Conservation (phyloP, 2,329 filamentous ascomycete genomes). For the Aspergillus uvarum region DNA sequence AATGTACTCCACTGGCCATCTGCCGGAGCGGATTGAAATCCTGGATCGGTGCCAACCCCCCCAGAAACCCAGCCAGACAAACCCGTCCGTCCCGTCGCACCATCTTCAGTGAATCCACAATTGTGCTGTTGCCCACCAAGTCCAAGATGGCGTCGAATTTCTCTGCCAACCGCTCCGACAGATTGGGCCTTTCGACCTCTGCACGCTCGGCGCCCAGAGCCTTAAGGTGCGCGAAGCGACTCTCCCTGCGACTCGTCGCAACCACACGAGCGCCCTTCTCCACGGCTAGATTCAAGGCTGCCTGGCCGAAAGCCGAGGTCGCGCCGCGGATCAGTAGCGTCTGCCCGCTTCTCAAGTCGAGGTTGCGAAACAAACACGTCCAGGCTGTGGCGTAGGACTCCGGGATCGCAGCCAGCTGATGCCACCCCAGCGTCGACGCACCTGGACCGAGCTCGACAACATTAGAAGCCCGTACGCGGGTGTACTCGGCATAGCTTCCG, state of each 20-base stretch:
- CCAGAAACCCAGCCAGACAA: slow-evolving; percentile 42
- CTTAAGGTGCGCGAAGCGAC: slow-evolving; percentile 29
- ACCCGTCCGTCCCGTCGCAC: slow-evolving; percentile 38
- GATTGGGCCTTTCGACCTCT: slow-evolving; percentile 22
- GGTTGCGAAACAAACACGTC: slow-evolving; percentile 39
- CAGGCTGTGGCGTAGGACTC: slow-evolving; percentile 45
- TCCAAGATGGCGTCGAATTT: slow-evolving; percentile 42
- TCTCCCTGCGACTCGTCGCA: slow-evolving; percentile 39
- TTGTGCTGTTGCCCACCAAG: slow-evolving; percentile 41
- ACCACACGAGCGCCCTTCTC: slow-evolving; percentile 39
- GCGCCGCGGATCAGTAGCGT: slow-evolving; percentile 43
- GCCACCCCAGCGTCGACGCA: slow-evolving; percentile 32
- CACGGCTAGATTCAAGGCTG: slow-evolving; percentile 41
- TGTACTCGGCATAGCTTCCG: slow-evolving; percentile 45
- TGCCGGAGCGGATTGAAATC: slow-evolving; percentile 48
- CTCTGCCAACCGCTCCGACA: not conserved
- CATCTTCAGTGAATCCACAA: slow-evolving; percentile 42
- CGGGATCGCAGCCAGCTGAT: slow-evolving; percentile 42
- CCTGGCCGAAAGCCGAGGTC: slow-evolving; percentile 44
- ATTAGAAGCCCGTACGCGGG: slow-evolving; percentile 35
- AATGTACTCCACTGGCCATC: slow-evolving; percentile 49
- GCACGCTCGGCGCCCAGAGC: slow-evolving; percentile 30
- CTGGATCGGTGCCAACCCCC: slow-evolving; percentile 41
- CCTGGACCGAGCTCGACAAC: slow-evolving; percentile 19
- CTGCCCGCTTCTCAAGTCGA: slow-evolving; percentile 37